Conservation (phyloP, 2,329 filamentous ascomycete genomes). For the Ceratocystis destructans region DNA sequence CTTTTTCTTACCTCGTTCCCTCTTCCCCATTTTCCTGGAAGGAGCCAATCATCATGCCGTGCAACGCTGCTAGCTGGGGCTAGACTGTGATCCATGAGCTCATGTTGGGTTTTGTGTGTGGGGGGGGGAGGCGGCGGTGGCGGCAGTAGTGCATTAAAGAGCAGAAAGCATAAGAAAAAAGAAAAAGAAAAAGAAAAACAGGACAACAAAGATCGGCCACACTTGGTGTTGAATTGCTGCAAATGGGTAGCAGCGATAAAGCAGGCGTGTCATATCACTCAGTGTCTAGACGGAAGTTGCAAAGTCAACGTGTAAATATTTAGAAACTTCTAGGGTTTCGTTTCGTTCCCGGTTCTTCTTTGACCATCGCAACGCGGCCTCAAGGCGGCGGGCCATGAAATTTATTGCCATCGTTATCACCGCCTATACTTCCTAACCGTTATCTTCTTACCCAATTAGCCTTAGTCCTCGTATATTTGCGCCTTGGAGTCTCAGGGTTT, state of each 20-base stretch:
- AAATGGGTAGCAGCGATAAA: not conserved
- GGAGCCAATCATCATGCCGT: not conserved
- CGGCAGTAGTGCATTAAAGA: conserved; percentile 5
- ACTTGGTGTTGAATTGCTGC: not conserved
- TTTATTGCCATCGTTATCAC: not conserved
- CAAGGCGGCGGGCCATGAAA: not conserved
- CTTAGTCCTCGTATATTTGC: not conserved
- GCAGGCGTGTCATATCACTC: not conserved
- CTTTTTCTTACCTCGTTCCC: not conserved
- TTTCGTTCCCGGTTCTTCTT: not conserved
- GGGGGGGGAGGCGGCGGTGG: not conserved
- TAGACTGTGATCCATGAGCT: conserved; percentile 9
- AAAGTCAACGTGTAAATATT: not conserved
- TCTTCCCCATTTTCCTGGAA: not conserved
- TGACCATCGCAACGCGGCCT: not conserved
- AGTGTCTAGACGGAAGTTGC: not conserved
- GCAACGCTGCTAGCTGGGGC: not conserved
- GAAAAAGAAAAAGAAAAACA: not conserved
- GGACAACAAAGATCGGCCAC: not conserved
- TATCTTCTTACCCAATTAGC: not conserved
- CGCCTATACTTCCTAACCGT: not conserved
- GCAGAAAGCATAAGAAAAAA: not conserved
- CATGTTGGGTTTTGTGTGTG: not conserved
- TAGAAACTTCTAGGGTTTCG: not conserved
- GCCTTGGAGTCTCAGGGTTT: not conserved